These are phyloP conservation scores for Sisymbrium irio DNA, from an alignment of 345 rosid genomes.

Conservation along the genomic window DNA sequence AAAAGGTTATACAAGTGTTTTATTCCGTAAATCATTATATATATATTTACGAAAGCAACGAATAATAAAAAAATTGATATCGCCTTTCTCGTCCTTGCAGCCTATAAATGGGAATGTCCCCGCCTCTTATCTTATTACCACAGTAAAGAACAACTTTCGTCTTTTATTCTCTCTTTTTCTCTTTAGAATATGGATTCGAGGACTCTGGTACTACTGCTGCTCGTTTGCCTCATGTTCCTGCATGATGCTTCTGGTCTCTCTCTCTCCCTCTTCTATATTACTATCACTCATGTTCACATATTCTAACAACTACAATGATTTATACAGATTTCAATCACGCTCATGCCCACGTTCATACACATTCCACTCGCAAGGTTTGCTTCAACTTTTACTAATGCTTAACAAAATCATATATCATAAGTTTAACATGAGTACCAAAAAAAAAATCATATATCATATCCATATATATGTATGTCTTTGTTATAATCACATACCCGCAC, in stretches of 20 bases:
- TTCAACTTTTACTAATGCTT: background rate
- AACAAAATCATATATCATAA: background rate
- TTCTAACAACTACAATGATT: background rate
- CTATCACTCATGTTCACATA: background rate
- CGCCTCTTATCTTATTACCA: background rate
- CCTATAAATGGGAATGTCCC: slow-evolving; percentile 20
- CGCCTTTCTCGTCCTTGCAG: background rate
- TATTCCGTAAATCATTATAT: no score
- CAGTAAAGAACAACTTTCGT: background rate
- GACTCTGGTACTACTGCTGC: slow-evolving; percentile 19
- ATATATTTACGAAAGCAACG: background rate
- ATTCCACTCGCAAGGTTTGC: slow-evolving; percentile 38
- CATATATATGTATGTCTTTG: background rate
- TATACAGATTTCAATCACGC: slow-evolving; percentile 28
- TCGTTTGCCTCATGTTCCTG: slow-evolving; percentile 37
- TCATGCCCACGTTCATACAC: slow-evolving; percentile 20
- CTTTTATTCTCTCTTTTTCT: background rate
- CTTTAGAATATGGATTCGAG: slow-evolving; percentile 20
- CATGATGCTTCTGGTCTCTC: slow-evolving; percentile 43
- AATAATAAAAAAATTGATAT: background rate
- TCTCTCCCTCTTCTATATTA: background rate
- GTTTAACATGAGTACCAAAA: no score
- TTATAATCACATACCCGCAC: background rate
- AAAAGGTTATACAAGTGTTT: no score
- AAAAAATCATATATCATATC: background rate